Percentiles rank a stretch among this genome's conserved stretches.
phyloP scores from a whole-genome alignment of 306 rosid species.

The Fagus sylvatica region DNA sequence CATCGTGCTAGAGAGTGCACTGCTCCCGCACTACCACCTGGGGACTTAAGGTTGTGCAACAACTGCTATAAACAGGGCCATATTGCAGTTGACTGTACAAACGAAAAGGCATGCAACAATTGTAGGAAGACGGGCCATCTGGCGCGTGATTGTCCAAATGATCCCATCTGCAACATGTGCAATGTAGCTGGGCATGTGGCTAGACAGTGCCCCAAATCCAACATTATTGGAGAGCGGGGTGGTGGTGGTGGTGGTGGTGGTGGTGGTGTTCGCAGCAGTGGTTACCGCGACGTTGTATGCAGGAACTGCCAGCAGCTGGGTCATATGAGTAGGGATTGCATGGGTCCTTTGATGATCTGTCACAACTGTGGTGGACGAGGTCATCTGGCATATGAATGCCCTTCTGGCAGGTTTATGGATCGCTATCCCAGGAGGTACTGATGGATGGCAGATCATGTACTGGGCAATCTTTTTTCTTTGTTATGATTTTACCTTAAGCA shows the following conservation, averaged over 20 bases:
- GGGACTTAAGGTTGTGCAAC: constrained; percentile 92
- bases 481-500: constrained; percentile 13
- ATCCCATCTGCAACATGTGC: constrained; percentile 91
- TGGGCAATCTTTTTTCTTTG: constrained; percentile 10
- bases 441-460: constrained; percentile 27
- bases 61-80: constrained; percentile 99
- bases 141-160: constrained; percentile 97
- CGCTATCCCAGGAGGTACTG: constrained; percentile 91
- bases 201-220: constrained; percentile 81
- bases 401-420: constrained; percentile 91
- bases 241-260: constrained; percentile 45
- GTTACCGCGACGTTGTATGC: constrained; percentile 76
- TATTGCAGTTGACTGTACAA: constrained; percentile 93
- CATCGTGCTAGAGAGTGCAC: constrained; percentile 96
- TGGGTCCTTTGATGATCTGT: constrained; percentile 94
- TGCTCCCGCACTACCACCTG: constrained; percentile 80
- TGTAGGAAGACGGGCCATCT: constrained; percentile 96
- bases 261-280: constrained; percentile 32
- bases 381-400: constrained; percentile 94
- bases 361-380: constrained; percentile 99
- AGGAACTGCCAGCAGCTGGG: constrained; percentile 93
- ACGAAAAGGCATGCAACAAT: constrained; percentile 98
- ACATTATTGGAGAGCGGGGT: constrained; percentile 55
- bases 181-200: constrained; percentile 96
- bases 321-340: constrained; percentile 96